Evolutionary conservation across 2,329 filamentous ascomycete species (phyloP).

Genomic region (Aspergillus sp.): DNA sequence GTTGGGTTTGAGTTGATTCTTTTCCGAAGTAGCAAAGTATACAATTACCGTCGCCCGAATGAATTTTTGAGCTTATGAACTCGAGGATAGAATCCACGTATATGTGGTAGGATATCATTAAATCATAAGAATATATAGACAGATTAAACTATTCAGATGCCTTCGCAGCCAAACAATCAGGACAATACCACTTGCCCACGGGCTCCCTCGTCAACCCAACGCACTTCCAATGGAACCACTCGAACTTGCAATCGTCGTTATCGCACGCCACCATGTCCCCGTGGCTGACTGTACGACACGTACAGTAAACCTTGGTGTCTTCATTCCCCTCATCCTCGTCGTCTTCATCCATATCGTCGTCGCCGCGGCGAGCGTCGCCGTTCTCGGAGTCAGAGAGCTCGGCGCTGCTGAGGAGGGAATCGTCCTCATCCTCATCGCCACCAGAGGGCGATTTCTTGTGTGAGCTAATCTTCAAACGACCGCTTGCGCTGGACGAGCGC

Average conservation of each 20-base stretch:
- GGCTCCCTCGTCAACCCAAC: constrained; percentile 62
- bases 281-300: constrained; percentile 64
- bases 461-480: constrained; percentile 33
- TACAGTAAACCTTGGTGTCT: constrained; percentile 64
- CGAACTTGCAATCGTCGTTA: constrained; percentile 62
- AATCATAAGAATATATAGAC: neutral
- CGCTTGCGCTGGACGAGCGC: constrained; percentile 43
- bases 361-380: constrained; percentile 28
- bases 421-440: constrained; percentile 52
- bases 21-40: no score
- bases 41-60: no score
- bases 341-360: constrained; percentile 47
- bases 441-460: constrained; percentile 44
- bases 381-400: constrained; percentile 50
- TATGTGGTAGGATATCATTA: neutral
- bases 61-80: no score
- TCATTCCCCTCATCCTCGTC: constrained; percentile 54
- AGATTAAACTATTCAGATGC: neutral
- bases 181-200: constrained; percentile 58
- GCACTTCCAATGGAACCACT: constrained; percentile 69
- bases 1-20: no score
- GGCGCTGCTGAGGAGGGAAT: constrained; percentile 54
- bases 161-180: constrained; percentile 45
- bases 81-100: no score
- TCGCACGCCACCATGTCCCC: constrained; percentile 69